These are phyloP conservation scores for Lactifluus echinatus DNA, from an alignment of 768 basidiomycete genomes.

Conservation along the genomic window DNA sequence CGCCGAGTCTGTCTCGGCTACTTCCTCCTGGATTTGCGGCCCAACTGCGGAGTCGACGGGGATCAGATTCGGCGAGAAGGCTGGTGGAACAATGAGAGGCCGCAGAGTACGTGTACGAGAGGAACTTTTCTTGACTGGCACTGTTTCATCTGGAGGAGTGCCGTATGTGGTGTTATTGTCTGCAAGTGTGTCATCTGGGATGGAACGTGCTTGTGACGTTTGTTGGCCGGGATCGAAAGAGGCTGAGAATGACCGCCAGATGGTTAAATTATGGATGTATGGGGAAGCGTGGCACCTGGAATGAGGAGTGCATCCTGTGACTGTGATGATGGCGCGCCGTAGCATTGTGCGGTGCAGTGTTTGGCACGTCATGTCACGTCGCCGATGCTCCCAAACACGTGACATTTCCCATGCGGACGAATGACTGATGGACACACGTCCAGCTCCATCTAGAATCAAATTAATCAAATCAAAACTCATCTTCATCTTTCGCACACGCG, in stretches of 20 bases:
- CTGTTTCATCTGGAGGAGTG: background rate
- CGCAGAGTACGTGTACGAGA: background rate
- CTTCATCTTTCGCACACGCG: too few relatives aligned
- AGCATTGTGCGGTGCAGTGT: too few relatives aligned
- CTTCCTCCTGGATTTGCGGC: background rate
- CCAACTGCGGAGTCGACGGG: background rate
- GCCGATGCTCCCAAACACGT: too few relatives aligned
- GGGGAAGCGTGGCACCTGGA: too few relatives aligned
- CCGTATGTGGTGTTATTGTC: too few relatives aligned
- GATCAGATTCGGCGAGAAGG: background rate
- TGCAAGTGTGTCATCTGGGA: background rate
- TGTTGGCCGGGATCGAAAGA: background rate
- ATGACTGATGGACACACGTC: background rate
- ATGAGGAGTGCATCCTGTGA: too few relatives aligned
- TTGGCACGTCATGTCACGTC: too few relatives aligned
- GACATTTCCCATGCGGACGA: too few relatives aligned
- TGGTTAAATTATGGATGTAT: too few relatives aligned
- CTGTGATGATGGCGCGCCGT: background rate
- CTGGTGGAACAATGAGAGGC: conserved; percentile 3
- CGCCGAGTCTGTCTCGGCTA: background rate
- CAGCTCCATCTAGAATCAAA: too few relatives aligned
- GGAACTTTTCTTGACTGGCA: background rate
- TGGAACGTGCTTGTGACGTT: too few relatives aligned
- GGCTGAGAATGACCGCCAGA: background rate
- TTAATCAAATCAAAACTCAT: too few relatives aligned